These are phyloP conservation scores for Scheffersomyces quercinus DNA, from an alignment of 1,139 yeast species.

Conservation along the genomic window DNA sequence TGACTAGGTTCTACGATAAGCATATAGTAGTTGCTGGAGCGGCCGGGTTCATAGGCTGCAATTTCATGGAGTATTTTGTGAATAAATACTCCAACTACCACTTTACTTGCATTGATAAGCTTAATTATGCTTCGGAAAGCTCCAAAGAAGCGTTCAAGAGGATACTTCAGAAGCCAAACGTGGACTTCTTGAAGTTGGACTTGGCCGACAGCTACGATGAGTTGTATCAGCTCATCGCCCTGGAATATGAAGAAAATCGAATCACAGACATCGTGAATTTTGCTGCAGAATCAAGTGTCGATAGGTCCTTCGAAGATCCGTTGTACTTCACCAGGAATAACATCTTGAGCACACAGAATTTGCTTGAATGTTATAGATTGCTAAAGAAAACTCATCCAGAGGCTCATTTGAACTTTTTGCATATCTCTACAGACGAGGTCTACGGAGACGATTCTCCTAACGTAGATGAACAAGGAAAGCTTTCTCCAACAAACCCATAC, in stretches of 20 bases:
- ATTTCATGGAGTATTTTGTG: conserved; percentile 45
- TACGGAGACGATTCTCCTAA: conserved; percentile 41
- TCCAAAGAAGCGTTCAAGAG: conserved; percentile 23
- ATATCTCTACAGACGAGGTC: conserved; percentile 64
- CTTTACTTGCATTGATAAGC: conserved; percentile 51
- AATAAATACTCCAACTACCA: conserved; percentile 35
- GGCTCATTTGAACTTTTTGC: conserved; percentile 34
- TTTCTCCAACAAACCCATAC: conserved; percentile 60
- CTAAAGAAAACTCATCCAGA: conserved; percentile 3
- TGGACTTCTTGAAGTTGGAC: conserved; percentile 35
- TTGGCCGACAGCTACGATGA: conserved; percentile 27
- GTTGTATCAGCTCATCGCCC: conserved; percentile 13
- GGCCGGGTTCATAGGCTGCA: conserved; percentile 60
- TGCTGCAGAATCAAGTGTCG: conserved; percentile 65
- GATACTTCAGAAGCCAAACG: conserved; percentile 22
- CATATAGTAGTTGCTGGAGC: conserved; percentile 56
- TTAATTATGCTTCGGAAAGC: conserved; percentile 34
- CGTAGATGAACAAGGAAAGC: conserved; percentile 36
- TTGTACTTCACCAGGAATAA: conserved; percentile 49
- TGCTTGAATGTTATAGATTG: conserved; percentile 44
- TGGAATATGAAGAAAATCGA: conserved; percentile 10
- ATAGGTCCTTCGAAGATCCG: conserved; percentile 51
- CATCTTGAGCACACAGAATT: conserved; percentile 49
- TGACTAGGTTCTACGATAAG: conserved; percentile 11
- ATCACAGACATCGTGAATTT: conserved; percentile 47